phyloP scores from a whole-genome alignment of 257 asterid species.

The Fraxinus pennsylvanica region DNA sequence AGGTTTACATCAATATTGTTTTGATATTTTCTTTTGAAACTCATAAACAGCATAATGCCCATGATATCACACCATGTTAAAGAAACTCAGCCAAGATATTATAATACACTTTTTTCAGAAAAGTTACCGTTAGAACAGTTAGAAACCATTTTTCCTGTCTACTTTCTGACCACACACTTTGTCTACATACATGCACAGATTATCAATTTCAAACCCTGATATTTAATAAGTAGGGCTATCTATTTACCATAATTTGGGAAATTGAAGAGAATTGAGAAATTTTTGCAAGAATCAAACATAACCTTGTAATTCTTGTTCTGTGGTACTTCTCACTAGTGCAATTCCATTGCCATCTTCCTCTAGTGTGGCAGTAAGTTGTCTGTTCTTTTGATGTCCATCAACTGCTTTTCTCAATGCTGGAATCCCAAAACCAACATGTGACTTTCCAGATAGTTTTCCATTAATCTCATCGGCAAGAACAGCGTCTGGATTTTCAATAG shows the following conservation, averaged over 20 bases:
- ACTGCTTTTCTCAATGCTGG: slow-evolving; percentile 57
- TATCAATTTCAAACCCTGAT: not conserved
- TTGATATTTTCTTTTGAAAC: not conserved
- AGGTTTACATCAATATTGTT: not conserved
- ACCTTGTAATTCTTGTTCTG: slow-evolving; percentile 61
- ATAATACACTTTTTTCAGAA: not conserved
- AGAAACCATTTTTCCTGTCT: not conserved
- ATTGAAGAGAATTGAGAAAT: not conserved
- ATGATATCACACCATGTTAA: not conserved
- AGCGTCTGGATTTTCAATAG: slow-evolving; percentile 79
- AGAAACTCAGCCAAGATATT: not conserved
- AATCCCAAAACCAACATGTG: slow-evolving; percentile 46
- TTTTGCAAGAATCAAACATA: slow-evolving; percentile 23
- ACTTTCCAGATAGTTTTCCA: slow-evolving; percentile 67
- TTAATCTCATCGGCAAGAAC: slow-evolving; percentile 83
- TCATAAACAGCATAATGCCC: not conserved
- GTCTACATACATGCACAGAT: not conserved
- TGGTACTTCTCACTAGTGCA: slow-evolving; percentile 37
- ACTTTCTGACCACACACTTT: not conserved
- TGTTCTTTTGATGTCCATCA: slow-evolving; percentile 51
- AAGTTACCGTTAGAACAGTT: not conserved
- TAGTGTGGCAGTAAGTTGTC: slow-evolving; percentile 34
- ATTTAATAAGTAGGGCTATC: not conserved
- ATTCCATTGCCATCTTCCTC: slow-evolving; percentile 52
- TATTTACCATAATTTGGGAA: slow-evolving; percentile 2